Conservation (phyloP, 108 stramenopile species). For the Chaetoceros muelleri region DNA sequence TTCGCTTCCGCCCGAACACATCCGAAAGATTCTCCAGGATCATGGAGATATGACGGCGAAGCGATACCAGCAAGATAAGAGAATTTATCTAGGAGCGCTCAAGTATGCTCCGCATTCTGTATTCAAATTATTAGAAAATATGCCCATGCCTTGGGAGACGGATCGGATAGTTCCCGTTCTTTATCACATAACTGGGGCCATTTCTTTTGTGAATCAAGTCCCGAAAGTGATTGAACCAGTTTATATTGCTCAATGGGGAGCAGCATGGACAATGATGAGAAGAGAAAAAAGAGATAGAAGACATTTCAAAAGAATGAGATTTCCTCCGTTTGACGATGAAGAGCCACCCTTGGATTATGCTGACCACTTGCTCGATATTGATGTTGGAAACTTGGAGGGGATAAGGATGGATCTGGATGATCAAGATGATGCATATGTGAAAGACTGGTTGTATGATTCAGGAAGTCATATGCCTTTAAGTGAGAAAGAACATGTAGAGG, state of each 20-base stretch:
- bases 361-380: slow-evolving; percentile 97
- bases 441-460: slow-evolving; percentile 83
- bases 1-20: slow-evolving; percentile 84
- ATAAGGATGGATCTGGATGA: slow-evolving; percentile 46
- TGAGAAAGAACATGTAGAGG: slow-evolving; percentile 52
- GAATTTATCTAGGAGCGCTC: slow-evolving; percentile 96
- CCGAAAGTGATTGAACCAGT: slow-evolving; percentile 98
- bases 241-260: slow-evolving; percentile 98
- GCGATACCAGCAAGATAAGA: slow-evolving; percentile 92
- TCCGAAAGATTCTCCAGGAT: slow-evolving; percentile 95
- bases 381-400: slow-evolving; percentile 64
- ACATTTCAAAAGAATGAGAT: slow-evolving; percentile 99
- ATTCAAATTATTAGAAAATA: slow-evolving; percentile 97
- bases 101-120: slow-evolving; percentile 98
- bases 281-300: slow-evolving; percentile 97
- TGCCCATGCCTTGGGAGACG: slow-evolving; percentile 97
- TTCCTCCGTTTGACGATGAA: slow-evolving; percentile 99
- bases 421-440: slow-evolving; percentile 38
- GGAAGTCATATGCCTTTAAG: slow-evolving; percentile 32
- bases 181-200: slow-evolving; percentile 98
- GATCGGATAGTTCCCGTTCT: slow-evolving; percentile 88
- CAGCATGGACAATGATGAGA: slow-evolving; percentile 98
- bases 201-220: slow-evolving; percentile 95
- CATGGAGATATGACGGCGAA: slow-evolving; percentile 99
- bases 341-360: slow-evolving; percentile 99